Evolutionary conservation across 192 early-diverging fungal species (phyloP).

Genomic region (Coemansia sp.): DNA sequence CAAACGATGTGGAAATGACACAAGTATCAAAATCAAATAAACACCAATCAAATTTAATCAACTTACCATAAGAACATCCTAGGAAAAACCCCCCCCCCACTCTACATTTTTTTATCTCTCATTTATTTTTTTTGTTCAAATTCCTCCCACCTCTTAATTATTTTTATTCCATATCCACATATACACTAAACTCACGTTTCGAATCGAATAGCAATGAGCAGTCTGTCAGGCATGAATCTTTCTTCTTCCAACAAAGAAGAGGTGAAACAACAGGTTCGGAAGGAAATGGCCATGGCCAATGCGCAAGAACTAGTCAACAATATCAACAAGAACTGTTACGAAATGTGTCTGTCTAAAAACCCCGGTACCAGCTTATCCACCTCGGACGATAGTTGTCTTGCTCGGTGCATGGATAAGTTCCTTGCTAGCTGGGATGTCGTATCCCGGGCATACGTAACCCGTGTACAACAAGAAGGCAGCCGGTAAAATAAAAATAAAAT

Average conservation of each 20-base stretch:
- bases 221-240: not conserved
- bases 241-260: slow-evolving; percentile 62
- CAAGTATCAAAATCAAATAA: too few relatives aligned
- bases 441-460: slow-evolving; percentile 71
- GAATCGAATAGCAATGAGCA: slow-evolving; percentile 3
- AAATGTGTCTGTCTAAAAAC: slow-evolving; percentile 70
- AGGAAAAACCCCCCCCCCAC: too few relatives aligned
- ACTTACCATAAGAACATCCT: too few relatives aligned
- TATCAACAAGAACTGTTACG: slow-evolving; percentile 89
- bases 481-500: not conserved
- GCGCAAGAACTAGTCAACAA: slow-evolving; percentile 82
- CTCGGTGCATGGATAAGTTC: slow-evolving; percentile 86
- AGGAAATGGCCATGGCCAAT: slow-evolving; percentile 79
- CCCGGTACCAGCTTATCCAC: slow-evolving; percentile 70
- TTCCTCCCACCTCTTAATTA: too few relatives aligned
- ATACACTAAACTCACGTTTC: too few relatives aligned
- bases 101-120: too few relatives aligned
- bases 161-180: too few relatives aligned
- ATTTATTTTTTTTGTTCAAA: too few relatives aligned
- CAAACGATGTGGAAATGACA: too few relatives aligned
- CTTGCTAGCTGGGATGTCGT: slow-evolving; percentile 87
- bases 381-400: slow-evolving; percentile 74
- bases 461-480: slow-evolving; percentile 66
- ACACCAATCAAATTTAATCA: too few relatives aligned
- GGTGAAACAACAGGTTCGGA: slow-evolving; percentile 75